Evolutionary conservation across 2,329 filamentous ascomycete genomes (phyloP), one percentile per base, ranked within the genome.

Genomic region (Mycosphaerelloides madeirae): DNA sequence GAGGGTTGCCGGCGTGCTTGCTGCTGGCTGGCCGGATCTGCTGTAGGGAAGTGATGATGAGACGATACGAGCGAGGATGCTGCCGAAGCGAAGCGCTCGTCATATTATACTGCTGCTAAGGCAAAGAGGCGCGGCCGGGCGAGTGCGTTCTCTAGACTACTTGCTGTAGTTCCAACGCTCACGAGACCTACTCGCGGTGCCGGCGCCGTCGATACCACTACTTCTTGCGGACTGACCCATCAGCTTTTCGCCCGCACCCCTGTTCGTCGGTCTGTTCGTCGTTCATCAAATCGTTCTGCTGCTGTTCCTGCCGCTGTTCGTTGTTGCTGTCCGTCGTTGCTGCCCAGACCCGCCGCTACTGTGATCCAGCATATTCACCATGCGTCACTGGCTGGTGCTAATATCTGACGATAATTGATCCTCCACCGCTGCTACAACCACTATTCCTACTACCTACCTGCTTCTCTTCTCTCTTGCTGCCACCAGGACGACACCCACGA

Each of bases 301-400:
- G 22, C 20, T 32, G 29, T 38, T 41, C 8, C 14, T 32, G 31
- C 13, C 9, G 22, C 33, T 35, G 33, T 22, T 41, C 20, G 25
- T 40, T 40, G 36, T 32, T 47, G 37, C 44, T 40, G 15, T 12
- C 3, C 15, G 41, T 35, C 38, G 34, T 12, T 44, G 31, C 36
- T 44, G 41, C 45, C 41, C 41, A 48, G 44, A 40, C 37, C 33
- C 36, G 35, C 41, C 31, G 46, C 42, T 28, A 16, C 29, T 44
- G 28, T 29, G 15, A 19, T 45, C 46, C 35, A 42, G 22, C 49
- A 48, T 48, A 48, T 48, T 52, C 38, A 20, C 36, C 18, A 25
- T 52, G 46, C 46, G 43, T 47, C 48, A 48, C 46, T 45, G 49
- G 31, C 20, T 14, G 12, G 37, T 16, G 20, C 25, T n/a, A 31